Percentiles rank a stretch among this genome's conserved stretches.
Conservation (phyloP, 164 flowering plant species). For the Akebia trifoliata region DNA sequence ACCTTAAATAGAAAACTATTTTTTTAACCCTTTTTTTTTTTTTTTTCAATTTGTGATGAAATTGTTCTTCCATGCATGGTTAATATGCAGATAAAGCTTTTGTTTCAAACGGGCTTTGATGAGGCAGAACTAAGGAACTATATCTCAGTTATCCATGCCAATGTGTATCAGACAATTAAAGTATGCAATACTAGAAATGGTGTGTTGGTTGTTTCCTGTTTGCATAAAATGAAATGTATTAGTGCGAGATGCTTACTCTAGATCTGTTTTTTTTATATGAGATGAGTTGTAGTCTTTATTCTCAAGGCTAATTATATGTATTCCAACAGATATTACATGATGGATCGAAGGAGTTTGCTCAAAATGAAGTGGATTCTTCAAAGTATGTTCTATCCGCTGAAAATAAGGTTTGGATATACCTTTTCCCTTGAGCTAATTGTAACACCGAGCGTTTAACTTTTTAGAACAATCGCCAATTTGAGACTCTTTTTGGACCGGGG, state of each 20-base stretch:
- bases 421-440: conserved; percentile 1
- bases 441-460: background rate
- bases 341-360: conserved; percentile 82
- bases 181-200: conserved; percentile 88
- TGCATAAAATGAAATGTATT: conserved; percentile 19
- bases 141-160: conserved; percentile 85
- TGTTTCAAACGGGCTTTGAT: conserved; percentile 96
- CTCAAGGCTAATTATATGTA: conserved; percentile 6
- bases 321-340: conserved; percentile 71
- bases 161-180: conserved; percentile 98
- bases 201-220: conserved; percentile 85
- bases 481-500: background rate
- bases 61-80: conserved; percentile 2
- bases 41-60: conserved; percentile 1
- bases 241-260: conserved; percentile 10
- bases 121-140: conserved; percentile 86
- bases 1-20: background rate
- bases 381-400: conserved; percentile 71
- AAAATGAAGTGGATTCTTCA: conserved; percentile 53
- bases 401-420: conserved; percentile 55
- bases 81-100: conserved; percentile 75
- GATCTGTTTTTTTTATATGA: background rate
- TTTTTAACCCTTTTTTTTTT: background rate
- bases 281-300: background rate
- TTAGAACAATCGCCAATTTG: background rate